Conservation (phyloP, 345 rosid genomes). For the Eucalyptus dawsonii region DNA sequence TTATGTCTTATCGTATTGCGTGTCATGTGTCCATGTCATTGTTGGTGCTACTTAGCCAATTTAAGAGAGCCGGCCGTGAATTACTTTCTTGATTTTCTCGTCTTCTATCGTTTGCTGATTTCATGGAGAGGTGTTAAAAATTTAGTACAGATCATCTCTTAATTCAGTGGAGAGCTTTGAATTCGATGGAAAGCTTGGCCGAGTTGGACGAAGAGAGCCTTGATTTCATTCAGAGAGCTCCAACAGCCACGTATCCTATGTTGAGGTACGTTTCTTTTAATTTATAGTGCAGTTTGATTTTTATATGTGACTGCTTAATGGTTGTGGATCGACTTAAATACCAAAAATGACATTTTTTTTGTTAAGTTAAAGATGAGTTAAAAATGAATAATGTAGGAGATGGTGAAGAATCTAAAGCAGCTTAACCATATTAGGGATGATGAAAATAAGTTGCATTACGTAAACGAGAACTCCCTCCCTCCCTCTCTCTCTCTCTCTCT, state of each 20-base stretch:
- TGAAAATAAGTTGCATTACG: too few species aligned
- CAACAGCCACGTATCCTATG: not conserved
- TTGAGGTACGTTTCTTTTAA: too few species aligned
- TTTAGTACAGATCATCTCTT: not conserved
- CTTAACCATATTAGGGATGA: too few species aligned
- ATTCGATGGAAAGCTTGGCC: not conserved
- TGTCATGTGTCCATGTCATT: accelerated
- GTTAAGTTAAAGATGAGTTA: not conserved
- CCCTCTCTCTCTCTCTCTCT: too few species aligned
- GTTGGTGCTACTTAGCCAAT: too few species aligned
- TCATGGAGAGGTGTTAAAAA: not conserved
- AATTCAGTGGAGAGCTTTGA: not conserved
- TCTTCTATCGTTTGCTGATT: not conserved
- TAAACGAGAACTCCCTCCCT: too few species aligned
- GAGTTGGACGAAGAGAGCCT: not conserved
- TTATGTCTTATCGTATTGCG: accelerated
- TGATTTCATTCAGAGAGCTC: not conserved
- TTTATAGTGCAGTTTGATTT: not conserved
- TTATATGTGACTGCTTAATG: not conserved
- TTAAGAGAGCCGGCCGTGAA: not conserved
- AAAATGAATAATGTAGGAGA: not conserved
- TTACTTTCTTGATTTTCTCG: not conserved
- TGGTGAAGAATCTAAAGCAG: not conserved
- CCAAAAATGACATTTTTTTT: too few species aligned
- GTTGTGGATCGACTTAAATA: not conserved